phyloP scores from a whole-genome alignment of 768 basidiomycete genomes.

The Tephrocybe sp. region DNA sequence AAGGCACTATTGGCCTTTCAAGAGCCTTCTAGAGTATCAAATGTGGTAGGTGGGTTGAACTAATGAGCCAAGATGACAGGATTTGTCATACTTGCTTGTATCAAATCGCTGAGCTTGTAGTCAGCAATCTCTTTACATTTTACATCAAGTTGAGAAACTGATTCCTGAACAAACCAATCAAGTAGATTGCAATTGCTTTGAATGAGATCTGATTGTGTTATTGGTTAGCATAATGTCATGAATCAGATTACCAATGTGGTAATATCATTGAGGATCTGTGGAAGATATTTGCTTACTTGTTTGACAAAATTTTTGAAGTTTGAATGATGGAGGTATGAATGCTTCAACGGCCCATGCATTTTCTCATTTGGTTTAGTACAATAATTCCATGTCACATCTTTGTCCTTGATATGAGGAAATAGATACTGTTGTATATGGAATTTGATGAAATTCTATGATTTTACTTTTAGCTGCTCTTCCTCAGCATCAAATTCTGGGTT shows the following conservation, averaged over 20 bases:
- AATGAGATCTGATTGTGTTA: conserved; percentile 7
- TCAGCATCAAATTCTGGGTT: conserved; percentile 12
- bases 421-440: conserved; percentile 30
- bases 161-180: neutral
- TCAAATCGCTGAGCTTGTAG: neutral
- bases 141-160: neutral
- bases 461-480: conserved; percentile 17
- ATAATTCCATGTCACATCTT: conserved; percentile 28
- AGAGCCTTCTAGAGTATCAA: neutral
- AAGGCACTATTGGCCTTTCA: conserved; percentile 3
- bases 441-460: conserved; percentile 37
- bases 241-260: conserved; percentile 1
- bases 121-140: neutral
- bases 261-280: neutral
- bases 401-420: conserved; percentile 26
- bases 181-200: conserved; percentile 5
- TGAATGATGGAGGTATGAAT: conserved; percentile 26
- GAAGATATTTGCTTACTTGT: neutral
- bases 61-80: conserved; percentile 4
- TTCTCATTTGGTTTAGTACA: conserved; percentile 34
- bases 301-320: conserved; percentile 31
- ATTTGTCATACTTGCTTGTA: conserved; percentile 9
- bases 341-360: conserved; percentile 29
- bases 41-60: neutral
- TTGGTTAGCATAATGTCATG: neutral